Evolutionary conservation across 2,329 filamentous ascomycete genomes (phyloP).

Genomic region (Phaeosphaeria sp.): DNA sequence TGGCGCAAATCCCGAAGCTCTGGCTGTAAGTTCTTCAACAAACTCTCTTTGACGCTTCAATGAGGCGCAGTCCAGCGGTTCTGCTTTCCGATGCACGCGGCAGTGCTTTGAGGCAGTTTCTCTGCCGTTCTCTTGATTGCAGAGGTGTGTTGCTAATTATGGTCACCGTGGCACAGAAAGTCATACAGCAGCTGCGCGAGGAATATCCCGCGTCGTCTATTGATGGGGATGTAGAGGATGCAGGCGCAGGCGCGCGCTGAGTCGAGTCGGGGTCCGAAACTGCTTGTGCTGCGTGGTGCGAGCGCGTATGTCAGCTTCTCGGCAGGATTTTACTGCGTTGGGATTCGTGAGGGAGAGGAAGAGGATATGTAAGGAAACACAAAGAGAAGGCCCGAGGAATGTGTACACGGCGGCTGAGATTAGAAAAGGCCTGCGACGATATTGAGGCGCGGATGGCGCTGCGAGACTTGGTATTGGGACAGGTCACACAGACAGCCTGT

Average conservation of each 20-base stretch:
- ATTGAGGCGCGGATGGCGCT: neutral
- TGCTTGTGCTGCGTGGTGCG: constrained; percentile 13
- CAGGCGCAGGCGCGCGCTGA: constrained; percentile 31
- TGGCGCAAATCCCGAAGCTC: constrained; percentile 91
- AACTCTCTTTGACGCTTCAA: neutral
- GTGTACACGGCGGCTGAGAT: neutral
- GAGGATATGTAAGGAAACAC: neutral
- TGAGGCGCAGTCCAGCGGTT: constrained; percentile 13
- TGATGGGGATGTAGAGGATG: constrained; percentile 35
- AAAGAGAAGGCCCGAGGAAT: neutral
- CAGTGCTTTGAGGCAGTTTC: constrained; percentile 4
- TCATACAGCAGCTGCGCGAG: constrained; percentile 54
- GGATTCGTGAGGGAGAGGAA: neutral
- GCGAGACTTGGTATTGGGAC: neutral
- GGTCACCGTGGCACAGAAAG: constrained; percentile 46
- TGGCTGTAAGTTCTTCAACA: constrained; percentile 73
- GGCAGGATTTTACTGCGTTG: neutral
- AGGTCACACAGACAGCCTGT: neutral
- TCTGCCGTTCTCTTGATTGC: neutral
- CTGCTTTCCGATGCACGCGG: constrained; percentile 14
- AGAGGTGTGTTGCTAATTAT: constrained; percentile 9
- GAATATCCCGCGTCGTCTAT: constrained; percentile 47
- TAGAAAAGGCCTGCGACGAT: neutral
- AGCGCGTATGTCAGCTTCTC: constrained; percentile 3
- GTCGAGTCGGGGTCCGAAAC: constrained; percentile 11